Percentiles rank a stretch among this genome's conserved stretches.
Evolutionary conservation across 768 basidiomycete species (phyloP).

Genomic region (Hericium erinaceus): DNA sequence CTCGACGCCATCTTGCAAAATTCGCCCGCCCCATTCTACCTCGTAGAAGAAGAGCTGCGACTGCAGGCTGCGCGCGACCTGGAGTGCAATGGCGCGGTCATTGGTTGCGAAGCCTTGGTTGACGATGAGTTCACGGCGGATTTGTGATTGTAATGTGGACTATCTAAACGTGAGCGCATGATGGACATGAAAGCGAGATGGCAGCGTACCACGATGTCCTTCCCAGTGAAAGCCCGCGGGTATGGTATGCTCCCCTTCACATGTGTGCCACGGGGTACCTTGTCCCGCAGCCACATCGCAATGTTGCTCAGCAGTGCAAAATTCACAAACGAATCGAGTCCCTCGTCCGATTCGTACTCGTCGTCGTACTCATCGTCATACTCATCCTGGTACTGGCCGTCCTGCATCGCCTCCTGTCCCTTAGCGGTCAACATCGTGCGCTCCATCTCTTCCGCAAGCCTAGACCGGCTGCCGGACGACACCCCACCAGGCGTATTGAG

Average conservation of each 20-base stretch:
- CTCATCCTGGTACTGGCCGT: constrained; percentile 35
- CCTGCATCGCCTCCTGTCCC: constrained; percentile 22
- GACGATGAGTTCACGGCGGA: constrained; percentile 74
- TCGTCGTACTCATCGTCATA: constrained; percentile 44
- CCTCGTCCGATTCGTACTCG: constrained; percentile 37
- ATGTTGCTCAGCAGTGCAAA: constrained; percentile 82
- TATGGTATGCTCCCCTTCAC: constrained; percentile 92
- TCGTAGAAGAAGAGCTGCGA: constrained; percentile 94
- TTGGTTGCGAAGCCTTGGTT: constrained; percentile 65
- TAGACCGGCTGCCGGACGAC: constrained; percentile 9
- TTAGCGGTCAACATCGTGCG: constrained; percentile 20
- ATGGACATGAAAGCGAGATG: not conserved
- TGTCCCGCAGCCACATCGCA: constrained; percentile 82
- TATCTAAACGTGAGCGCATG: constrained; percentile 19
- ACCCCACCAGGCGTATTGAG: constrained; percentile 1
- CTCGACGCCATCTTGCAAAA: constrained; percentile 80
- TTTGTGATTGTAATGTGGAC: constrained; percentile 84
- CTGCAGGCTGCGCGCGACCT: constrained; percentile 85
- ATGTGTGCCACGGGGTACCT: constrained; percentile 78
- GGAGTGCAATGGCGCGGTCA: constrained; percentile 76
- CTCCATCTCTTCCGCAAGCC: constrained; percentile 10
- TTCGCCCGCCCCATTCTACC: constrained; percentile 86
- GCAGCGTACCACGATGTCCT: constrained; percentile 78
- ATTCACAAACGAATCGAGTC: constrained; percentile 76
- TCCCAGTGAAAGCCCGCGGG: constrained; percentile 85